These are phyloP conservation scores for Lycium barbarum DNA, from an alignment of 257 asterid genomes.

Conservation along the genomic window DNA sequence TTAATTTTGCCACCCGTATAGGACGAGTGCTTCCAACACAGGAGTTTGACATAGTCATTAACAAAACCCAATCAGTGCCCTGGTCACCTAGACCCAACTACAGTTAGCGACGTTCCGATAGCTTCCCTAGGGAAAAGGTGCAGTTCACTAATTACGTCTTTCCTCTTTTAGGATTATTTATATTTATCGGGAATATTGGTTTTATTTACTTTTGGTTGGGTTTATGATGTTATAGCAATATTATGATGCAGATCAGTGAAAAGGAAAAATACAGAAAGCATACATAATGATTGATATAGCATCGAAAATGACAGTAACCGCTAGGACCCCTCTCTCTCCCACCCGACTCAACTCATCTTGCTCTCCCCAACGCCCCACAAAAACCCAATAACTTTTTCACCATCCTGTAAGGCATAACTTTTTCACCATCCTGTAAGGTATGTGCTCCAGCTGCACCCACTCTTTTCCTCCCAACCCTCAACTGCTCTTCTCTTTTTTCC, in stretches of 20 bases:
- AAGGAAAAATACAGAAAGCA: neutral
- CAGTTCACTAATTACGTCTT: neutral
- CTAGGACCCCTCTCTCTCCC: neutral
- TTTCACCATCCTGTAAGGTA: neutral
- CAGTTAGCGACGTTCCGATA: neutral
- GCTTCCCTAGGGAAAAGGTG: neutral
- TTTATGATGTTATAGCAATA: neutral
- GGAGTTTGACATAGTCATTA: neutral
- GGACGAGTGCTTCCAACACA: neutral
- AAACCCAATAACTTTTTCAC: neutral
- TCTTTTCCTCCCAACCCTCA: neutral
- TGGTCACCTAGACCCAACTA: neutral
- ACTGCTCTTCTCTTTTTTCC: neutral
- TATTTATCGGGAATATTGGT: constrained; percentile 14
- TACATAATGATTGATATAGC: neutral
- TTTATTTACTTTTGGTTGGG: neutral
- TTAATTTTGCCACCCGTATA: neutral
- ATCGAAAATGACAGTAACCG: neutral
- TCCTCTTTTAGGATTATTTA: neutral
- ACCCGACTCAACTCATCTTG: neutral
- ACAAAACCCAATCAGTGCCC: neutral
- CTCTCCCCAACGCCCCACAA: neutral
- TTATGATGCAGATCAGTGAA: neutral
- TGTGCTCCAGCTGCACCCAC: neutral
- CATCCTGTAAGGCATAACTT: neutral